These are phyloP conservation scores for Orychophragmus violaceus DNA, from an alignment of 345 rosid genomes.

Conservation along the genomic window DNA sequence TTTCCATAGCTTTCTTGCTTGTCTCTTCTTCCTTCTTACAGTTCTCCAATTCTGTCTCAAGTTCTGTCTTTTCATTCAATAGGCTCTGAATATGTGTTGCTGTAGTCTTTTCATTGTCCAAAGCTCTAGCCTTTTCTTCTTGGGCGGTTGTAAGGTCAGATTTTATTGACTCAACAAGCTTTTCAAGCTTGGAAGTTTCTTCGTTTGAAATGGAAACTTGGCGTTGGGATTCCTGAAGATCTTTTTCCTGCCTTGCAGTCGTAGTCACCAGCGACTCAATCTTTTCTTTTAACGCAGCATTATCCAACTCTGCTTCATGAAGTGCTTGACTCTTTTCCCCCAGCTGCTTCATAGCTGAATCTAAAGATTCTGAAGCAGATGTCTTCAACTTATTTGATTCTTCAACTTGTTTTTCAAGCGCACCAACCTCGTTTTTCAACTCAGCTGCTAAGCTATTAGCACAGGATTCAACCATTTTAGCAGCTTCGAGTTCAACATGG, in stretches of 20 bases:
- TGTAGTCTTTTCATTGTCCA: slow-evolving; percentile 68
- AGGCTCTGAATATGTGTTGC: slow-evolving; percentile 55
- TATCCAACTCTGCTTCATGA: slow-evolving; percentile 58
- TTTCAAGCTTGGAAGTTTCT: slow-evolving; percentile 42
- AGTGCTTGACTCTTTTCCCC: slow-evolving; percentile 57
- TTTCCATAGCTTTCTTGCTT: slow-evolving; percentile 81
- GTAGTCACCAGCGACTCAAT: slow-evolving; percentile 63
- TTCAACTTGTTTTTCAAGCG: slow-evolving; percentile 50
- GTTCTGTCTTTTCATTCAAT: slow-evolving; percentile 60
- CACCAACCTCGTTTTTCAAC: slow-evolving; percentile 54
- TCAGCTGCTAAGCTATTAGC: slow-evolving; percentile 60
- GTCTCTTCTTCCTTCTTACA: slow-evolving; percentile 68
- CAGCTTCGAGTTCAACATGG: slow-evolving; percentile 76
- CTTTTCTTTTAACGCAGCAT: slow-evolving; percentile 54
- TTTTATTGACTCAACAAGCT: slow-evolving; percentile 45
- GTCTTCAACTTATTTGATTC: slow-evolving; percentile 60
- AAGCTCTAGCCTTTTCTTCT: slow-evolving; percentile 59
- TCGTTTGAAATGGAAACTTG: slow-evolving; percentile 37
- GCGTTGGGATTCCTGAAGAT: slow-evolving; percentile 60
- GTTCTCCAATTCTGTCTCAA: slow-evolving; percentile 51
- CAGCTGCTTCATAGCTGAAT: slow-evolving; percentile 65
- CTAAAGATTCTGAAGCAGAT: slow-evolving; percentile 77
- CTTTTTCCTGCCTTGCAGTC: slow-evolving; percentile 44
- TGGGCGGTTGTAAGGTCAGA: slow-evolving; percentile 50
- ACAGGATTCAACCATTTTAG: slow-evolving; percentile 76